A percentile compares a stretch with the other conserved stretches of the same genome.
Evolutionary conservation across 345 rosid species (phyloP).

Genomic region (Lepidium sativum): DNA sequence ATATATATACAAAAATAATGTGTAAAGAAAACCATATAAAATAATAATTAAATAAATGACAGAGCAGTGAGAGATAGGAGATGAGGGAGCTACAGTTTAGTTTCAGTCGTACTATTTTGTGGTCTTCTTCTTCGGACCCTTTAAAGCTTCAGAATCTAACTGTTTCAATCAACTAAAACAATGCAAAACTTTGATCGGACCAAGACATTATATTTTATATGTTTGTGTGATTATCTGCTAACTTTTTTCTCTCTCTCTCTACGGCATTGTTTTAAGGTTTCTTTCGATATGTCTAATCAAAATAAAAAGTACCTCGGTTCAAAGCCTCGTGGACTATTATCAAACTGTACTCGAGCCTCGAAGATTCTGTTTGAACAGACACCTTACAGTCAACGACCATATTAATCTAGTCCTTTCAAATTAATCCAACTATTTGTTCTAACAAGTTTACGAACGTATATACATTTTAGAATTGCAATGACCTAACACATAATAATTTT

Average conservation of each 20-base stretch:
- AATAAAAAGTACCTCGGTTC: conserved; percentile 17
- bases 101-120: conserved; percentile 32
- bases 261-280: conserved; percentile 24
- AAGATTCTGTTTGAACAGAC: conserved; percentile 15
- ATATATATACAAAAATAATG: not conserved
- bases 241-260: not conserved
- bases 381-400: not conserved
- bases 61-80: conserved; percentile 16
- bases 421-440: not conserved
- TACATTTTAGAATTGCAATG: no score
- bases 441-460: no score
- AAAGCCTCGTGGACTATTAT: conserved; percentile 9
- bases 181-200: conserved; percentile 9
- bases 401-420: not conserved
- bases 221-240: conserved; percentile 20
- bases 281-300: conserved; percentile 26
- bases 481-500: no score
- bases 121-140: conserved; percentile 32
- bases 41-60: conserved; percentile 15
- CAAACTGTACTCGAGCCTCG: not conserved
- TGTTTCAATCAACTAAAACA: conserved; percentile 23
- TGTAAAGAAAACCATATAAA: not conserved
- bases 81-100: conserved; percentile 31
- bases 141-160: conserved; percentile 27
- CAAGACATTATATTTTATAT: conserved; percentile 1